Base-by-base conservation (phyloP, 2,329 filamentous ascomycete species). In the Botrytis hyacinthi region DNA sequence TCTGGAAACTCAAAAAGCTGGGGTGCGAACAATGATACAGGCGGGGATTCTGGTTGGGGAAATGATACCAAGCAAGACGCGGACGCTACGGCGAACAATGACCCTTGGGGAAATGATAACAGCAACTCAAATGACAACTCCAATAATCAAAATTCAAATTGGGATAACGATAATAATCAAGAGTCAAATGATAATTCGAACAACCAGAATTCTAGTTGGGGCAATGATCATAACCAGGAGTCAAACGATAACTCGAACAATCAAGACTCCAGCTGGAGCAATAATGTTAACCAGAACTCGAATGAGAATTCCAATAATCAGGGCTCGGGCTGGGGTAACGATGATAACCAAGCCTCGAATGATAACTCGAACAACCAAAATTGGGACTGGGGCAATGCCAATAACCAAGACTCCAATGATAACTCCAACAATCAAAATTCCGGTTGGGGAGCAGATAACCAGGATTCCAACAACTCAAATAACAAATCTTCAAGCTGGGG, bases 1-100 rank as follows among this genome's bases (percentile, higher is more conserved):
- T 57, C 65, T 22, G n/a, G 66, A 1, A 68, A 57, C 26, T 42
- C 37, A 6, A 57, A 68, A n/a, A 37, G 37, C 35, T 68, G 66
- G 48, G 76, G 75, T 61, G 37, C 70, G n/a, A 68, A 70, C 16
- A 75, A 73, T 63, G 78, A 76, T 68, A 69, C 35, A 42, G 40
- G 8, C 29, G 66, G 48, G 12, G 29, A 68, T 32, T 68, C 35
- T n/a, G 66, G 48, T 26, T 42, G 66, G 66, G 35, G 48, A 26
- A 68, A 68, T 26, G 48, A 68, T 42, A 16, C 16, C 14, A 51
- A 57, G 37, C 18, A 68, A 20, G 35, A 68, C 18, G 66, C 9
- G 16, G 37, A 57, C 9, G 48, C 3, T n/a, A 26, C 66, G 8
- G 48, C 37, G 35, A 68, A 68, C 18, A 68, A 68, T 26, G n/a